Conservation (phyloP, 345 rosid genomes). For the Sonneratia alba region DNA sequence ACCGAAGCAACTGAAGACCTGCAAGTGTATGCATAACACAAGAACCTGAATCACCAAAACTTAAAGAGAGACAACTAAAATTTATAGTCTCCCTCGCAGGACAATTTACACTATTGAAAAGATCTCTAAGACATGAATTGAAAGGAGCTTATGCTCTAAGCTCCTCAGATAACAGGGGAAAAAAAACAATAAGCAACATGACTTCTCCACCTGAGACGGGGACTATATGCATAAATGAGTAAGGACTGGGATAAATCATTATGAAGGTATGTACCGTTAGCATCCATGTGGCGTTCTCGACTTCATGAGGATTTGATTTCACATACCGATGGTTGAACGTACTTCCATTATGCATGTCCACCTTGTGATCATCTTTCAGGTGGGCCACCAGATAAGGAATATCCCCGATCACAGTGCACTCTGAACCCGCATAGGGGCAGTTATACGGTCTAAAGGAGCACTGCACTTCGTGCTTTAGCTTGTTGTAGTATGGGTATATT, state of each 20-base stretch:
- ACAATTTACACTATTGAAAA: background rate
- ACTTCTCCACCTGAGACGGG: too few relatives aligned
- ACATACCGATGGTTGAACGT: constrained; percentile 81
- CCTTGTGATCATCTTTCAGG: constrained; percentile 73
- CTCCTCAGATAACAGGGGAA: too few relatives aligned
- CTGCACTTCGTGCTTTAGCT: constrained; percentile 65
- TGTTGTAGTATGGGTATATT: constrained; percentile 80
- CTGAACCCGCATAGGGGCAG: constrained; percentile 81
- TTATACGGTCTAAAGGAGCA: constrained; percentile 57
- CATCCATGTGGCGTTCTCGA: constrained; percentile 86
- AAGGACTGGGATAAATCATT: constrained; percentile 1
- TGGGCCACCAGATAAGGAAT: constrained; percentile 65
- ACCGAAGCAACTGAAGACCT: constrained; percentile 83
- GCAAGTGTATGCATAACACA: background rate
- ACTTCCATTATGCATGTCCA: constrained; percentile 81
- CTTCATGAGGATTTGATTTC: constrained; percentile 74
- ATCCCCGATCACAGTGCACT: constrained; percentile 67
- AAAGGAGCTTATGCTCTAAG: too few relatives aligned
- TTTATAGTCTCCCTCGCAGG: background rate
- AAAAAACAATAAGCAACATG: too few relatives aligned
- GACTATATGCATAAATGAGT: background rate
- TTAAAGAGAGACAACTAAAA: background rate
- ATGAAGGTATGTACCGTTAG: constrained; percentile 36
- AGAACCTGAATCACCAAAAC: background rate
- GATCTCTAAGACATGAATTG: background rate